Evolutionary conservation across 768 basidiomycete genomes (phyloP).

Genomic region (Tricholoma bakamatsutake): DNA sequence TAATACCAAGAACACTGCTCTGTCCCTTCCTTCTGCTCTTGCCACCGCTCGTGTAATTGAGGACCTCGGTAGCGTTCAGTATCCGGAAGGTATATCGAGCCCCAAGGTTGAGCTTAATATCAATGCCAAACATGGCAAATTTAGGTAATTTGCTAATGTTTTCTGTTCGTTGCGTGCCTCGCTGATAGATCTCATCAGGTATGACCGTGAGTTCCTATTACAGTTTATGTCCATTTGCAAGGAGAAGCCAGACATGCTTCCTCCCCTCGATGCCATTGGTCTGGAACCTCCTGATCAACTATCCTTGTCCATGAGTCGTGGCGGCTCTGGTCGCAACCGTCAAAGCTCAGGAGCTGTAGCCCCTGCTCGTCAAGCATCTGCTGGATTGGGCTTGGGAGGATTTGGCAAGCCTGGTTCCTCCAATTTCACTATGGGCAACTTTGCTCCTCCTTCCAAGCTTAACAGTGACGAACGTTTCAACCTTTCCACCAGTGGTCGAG

Average conservation of each 20-base stretch:
- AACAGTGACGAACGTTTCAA: constrained; percentile 68
- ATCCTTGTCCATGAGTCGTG: constrained; percentile 45
- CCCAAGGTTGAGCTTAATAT: constrained; percentile 83
- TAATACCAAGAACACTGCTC: constrained; percentile 38
- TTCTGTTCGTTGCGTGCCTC: neutral
- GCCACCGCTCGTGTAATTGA: constrained; percentile 82
- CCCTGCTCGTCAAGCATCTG: constrained; percentile 41
- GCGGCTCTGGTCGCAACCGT: constrained; percentile 60
- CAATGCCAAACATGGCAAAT: constrained; percentile 81
- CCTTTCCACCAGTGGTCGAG: constrained; percentile 38
- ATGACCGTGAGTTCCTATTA: constrained; percentile 94
- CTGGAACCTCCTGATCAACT: constrained; percentile 72
- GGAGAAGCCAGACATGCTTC: constrained; percentile 89
- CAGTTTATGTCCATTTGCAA: constrained; percentile 95
- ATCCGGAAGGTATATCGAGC: constrained; percentile 79
- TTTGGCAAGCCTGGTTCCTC: constrained; percentile 44
- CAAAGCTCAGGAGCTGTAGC: constrained; percentile 38
- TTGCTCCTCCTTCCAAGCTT: constrained; percentile 48
- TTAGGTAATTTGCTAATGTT: constrained; percentile 45
- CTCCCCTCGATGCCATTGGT: constrained; percentile 86
- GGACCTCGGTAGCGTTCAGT: constrained; percentile 69
- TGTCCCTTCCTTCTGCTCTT: constrained; percentile 58
- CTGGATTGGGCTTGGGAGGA: constrained; percentile 34
- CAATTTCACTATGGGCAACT: constrained; percentile 61
- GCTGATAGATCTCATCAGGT: constrained; percentile 41